A percentile compares a stretch with the other conserved stretches of the same genome.
phyloP scores from a whole-genome alignment of 2,329 filamentous ascomycete genomes.

The Cadophora luteo-olivacea region DNA sequence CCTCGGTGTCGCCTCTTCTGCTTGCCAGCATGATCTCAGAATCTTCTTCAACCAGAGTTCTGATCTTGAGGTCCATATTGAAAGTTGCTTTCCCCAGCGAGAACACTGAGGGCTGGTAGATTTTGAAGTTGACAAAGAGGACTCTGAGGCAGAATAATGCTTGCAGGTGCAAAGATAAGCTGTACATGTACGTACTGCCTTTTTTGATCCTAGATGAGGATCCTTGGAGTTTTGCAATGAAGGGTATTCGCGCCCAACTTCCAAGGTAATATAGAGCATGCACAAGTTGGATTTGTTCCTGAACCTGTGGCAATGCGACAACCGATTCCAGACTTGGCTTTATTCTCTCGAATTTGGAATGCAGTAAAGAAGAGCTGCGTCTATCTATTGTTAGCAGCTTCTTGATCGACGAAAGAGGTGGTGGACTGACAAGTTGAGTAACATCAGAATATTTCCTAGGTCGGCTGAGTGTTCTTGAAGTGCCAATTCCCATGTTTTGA shows the following conservation, averaged over 20 bases:
- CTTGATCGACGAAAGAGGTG: neutral
- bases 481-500: neutral
- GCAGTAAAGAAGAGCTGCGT: neutral
- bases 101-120: neutral
- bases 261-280: neutral
- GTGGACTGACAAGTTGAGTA: neutral
- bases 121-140: neutral
- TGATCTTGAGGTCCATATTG: neutral
- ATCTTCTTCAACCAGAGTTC: neutral
- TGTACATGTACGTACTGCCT: neutral
- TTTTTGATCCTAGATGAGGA: neutral
- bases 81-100: neutral
- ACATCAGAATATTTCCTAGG: neutral
- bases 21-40: conserved; percentile 24
- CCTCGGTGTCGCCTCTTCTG: conserved; percentile 11
- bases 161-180: neutral
- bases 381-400: neutral
- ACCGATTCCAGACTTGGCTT: neutral
- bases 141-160: conserved; percentile 1
- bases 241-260: neutral
- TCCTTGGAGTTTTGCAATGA: neutral
- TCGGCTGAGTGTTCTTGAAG: neutral
- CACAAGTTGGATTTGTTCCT: neutral
- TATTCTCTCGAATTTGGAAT: neutral
- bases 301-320: neutral